These are phyloP conservation scores for Amanita rubescens DNA, from an alignment of 768 basidiomycete species.

Conservation along the genomic window DNA sequence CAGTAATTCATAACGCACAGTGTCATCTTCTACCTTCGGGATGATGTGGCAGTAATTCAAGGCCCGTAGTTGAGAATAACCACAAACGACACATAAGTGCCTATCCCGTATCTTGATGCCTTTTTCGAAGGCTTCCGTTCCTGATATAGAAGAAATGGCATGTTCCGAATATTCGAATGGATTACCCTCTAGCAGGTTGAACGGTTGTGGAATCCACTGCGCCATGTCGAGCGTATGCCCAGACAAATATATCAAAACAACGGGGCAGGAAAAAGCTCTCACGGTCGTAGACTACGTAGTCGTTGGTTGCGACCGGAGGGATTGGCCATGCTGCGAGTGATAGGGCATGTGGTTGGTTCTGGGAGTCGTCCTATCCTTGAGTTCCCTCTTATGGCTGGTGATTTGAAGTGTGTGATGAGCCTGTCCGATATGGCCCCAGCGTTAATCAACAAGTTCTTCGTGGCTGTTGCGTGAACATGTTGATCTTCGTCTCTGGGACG, in stretches of 20 bases:
- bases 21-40: neutral
- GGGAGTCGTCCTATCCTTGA: too few relatives aligned
- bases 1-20: constrained; percentile 7
- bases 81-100: constrained; percentile 8
- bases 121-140: constrained; percentile 10
- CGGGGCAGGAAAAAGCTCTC: too few relatives aligned
- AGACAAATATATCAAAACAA: too few relatives aligned
- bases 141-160: constrained; percentile 10
- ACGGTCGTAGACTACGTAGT: too few relatives aligned
- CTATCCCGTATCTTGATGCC: constrained; percentile 7
- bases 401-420: too few relatives aligned
- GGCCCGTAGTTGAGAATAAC: neutral
- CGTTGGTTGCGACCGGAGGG: too few relatives aligned
- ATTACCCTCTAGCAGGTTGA: constrained; percentile 8
- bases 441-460: too few relatives aligned
- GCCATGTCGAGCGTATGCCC: neutral
- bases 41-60: constrained; percentile 4
- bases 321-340: too few relatives aligned
- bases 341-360: too few relatives aligned
- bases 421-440: too few relatives aligned
- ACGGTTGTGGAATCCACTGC: constrained; percentile 8
- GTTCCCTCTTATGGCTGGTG: too few relatives aligned
- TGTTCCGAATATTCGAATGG: constrained; percentile 10
- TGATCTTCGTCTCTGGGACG: constrained; percentile 91
- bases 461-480: constrained; percentile 99